Evolutionary conservation across 2,329 filamentous ascomycete species (phyloP), one percentile per base, ranked within the genome.

Genomic region (Stromatinia cepivora): DNA sequence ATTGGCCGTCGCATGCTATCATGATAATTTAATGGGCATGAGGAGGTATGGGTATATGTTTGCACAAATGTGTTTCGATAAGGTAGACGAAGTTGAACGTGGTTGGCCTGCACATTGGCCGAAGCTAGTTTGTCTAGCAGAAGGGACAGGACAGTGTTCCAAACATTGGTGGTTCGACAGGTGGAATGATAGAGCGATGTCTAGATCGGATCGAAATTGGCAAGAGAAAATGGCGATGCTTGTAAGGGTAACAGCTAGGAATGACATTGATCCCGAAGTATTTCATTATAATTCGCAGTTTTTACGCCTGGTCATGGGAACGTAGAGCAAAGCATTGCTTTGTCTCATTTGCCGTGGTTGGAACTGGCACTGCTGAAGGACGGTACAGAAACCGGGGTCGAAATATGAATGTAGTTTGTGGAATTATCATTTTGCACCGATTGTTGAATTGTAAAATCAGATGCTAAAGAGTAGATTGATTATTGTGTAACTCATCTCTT

Each of bases 21-120:
- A 63, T 22, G 61, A 63, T 63, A 31, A 63, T 28, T 25, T 63
- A 39, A 13, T 52, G 34, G 31, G 46, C 61, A 52, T 63, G 46
- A 63, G 46, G 61, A 63, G 61, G 61, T 63, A 52, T 20, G 61
- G 59, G 25, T 52, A 52, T 6, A 63, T 63, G 61, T 63, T 63
- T 63, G 46, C 46, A 22, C 61, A 63, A 52, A 39, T 52, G 46
- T 63, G 61, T 39, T 63, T 63, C 46, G 46, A 63, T 7, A 63
- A 63, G 46, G 45, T 52, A 34, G 31, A 52, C 1, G 61, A 22
- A 39, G 46, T 28, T 52, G 61, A 34, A 25, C 46, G 50, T 52
- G 61, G 45, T 50, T 63, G 61, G 61, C 61, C 61, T 3, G 28
- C 46, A 39, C 61, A 28, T 20, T 63, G 61, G 61, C 46, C 61